Conservation (phyloP, 2,329 filamentous ascomycete genomes). For the Exophiala dermatitidis region DNA sequence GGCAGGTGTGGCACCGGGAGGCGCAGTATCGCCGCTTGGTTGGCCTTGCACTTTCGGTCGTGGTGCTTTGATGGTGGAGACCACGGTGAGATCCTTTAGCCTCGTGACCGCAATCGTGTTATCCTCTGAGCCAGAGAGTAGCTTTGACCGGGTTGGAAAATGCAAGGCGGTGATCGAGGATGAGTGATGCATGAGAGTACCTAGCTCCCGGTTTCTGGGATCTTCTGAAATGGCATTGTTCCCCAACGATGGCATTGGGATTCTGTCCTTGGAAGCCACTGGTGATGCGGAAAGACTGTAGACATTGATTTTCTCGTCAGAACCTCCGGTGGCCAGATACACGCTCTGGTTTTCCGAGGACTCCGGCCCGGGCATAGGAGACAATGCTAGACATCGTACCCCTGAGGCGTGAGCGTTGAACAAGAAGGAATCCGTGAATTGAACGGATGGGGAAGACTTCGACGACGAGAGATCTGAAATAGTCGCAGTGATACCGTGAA, state of each 20-base stretch:
- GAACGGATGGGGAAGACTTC: constrained; percentile 37
- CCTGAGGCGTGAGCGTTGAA: constrained; percentile 90
- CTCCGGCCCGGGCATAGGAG: constrained; percentile 57
- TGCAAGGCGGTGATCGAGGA: constrained; percentile 70
- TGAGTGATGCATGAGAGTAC: constrained; percentile 77
- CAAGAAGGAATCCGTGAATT: constrained; percentile 87
- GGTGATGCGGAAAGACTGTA: constrained; percentile 75
- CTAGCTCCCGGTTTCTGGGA: constrained; percentile 77
- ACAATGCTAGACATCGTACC: constrained; percentile 81
- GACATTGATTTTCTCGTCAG: constrained; percentile 90
- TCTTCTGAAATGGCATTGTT: constrained; percentile 74
- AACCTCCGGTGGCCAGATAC: constrained; percentile 82
- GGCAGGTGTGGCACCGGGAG: constrained; percentile 69
- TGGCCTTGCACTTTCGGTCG: constrained; percentile 71
- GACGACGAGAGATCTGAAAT: constrained; percentile 40
- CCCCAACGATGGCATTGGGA: constrained; percentile 59
- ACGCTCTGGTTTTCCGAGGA: constrained; percentile 62
- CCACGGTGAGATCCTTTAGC: constrained; percentile 79
- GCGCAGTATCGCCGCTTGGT: constrained; percentile 83
- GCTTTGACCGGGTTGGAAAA: constrained; percentile 80
- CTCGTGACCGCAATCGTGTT: constrained; percentile 82
- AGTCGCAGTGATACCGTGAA: constrained; percentile 82
- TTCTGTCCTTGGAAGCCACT: constrained; percentile 48
- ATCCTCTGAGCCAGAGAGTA: constrained; percentile 83
- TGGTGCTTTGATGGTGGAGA: constrained; percentile 83